Conservation (phyloP, 768 basidiomycete genomes). For the Leccinum imitatum region DNA sequence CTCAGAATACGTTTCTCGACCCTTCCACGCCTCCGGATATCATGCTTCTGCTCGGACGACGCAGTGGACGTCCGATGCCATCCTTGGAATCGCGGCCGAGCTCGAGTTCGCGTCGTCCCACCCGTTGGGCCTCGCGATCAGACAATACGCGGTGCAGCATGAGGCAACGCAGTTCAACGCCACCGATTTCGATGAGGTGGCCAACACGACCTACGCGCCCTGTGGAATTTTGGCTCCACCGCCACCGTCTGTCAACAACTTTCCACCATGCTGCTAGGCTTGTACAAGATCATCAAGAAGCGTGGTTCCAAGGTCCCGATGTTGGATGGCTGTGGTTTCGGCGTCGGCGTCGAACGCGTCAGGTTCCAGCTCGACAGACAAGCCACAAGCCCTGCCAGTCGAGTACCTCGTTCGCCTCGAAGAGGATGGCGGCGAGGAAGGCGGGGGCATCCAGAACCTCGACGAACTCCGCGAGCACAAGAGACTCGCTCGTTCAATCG, state of each 20-base stretch:
- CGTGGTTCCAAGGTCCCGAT: constrained; percentile 75
- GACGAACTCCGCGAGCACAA: constrained; percentile 71
- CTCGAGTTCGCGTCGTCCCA: too few relatives aligned
- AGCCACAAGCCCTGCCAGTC: constrained; percentile 55
- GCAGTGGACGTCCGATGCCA: too few relatives aligned
- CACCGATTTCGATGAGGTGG: too few relatives aligned
- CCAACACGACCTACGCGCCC: constrained; percentile 81
- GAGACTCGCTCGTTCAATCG: constrained; percentile 72
- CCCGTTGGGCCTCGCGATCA: too few relatives aligned
- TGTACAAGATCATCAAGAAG: constrained; percentile 77
- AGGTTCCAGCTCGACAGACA: constrained; percentile 82
- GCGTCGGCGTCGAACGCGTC: constrained; percentile 75
- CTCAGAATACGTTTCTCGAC: too few relatives aligned
- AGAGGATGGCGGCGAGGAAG: constrained; percentile 37
- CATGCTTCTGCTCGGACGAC: too few relatives aligned
- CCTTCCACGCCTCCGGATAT: too few relatives aligned
- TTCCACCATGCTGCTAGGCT: constrained; percentile 77
- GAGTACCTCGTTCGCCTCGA: constrained; percentile 84
- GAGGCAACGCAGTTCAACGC: too few relatives aligned
- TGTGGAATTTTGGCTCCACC: constrained; percentile 77
- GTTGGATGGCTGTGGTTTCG: constrained; percentile 75
- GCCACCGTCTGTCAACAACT: constrained; percentile 74
- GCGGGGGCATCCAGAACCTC: constrained; percentile 41
- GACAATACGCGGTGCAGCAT: too few relatives aligned
- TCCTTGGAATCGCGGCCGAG: too few relatives aligned